These are phyloP conservation scores for Saccharum hybrid DNA, from an alignment of 202 grass and related monocot genomes.

Conservation along the genomic window DNA sequence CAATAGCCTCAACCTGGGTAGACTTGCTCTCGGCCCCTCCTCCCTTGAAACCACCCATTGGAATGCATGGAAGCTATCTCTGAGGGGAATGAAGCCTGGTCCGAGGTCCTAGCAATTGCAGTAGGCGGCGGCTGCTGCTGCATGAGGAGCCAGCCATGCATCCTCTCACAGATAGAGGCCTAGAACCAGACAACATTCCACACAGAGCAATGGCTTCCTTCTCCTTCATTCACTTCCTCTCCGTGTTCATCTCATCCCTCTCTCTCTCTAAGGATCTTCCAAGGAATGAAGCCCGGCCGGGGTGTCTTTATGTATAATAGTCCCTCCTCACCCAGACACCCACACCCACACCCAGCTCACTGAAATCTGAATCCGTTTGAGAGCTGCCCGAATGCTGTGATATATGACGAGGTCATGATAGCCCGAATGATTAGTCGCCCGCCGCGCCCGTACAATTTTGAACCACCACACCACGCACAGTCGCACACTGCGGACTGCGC, in stretches of 20 bases:
- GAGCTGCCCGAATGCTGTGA: not conserved
- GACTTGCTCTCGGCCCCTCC: too few relatives aligned
- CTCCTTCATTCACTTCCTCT: not conserved
- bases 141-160: not conserved
- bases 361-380: not conserved
- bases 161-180: constrained; percentile 6
- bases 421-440: constrained; percentile 61
- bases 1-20: too few relatives aligned
- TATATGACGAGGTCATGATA: constrained; percentile 44
- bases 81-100: constrained; percentile 99
- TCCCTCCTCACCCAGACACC: too few relatives aligned
- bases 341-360: not conserved
- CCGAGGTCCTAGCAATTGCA: constrained; percentile 49
- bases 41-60: not conserved
- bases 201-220: constrained; percentile 62
- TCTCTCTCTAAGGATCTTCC: not conserved
- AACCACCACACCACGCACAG: not conserved
- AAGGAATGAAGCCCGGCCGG: too few relatives aligned
- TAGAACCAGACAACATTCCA: constrained; percentile 84
- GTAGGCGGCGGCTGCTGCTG: not conserved
- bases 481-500: too few relatives aligned
- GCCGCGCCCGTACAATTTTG: not conserved
- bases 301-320: too few relatives aligned
- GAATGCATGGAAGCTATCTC: constrained; percentile 51
- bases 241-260: not conserved